A percentile compares a stretch with the other conserved stretches of the same genome.
Evolutionary conservation across 2,329 filamentous ascomycete species (phyloP).

Genomic region (Cercospora nicotianae): DNA sequence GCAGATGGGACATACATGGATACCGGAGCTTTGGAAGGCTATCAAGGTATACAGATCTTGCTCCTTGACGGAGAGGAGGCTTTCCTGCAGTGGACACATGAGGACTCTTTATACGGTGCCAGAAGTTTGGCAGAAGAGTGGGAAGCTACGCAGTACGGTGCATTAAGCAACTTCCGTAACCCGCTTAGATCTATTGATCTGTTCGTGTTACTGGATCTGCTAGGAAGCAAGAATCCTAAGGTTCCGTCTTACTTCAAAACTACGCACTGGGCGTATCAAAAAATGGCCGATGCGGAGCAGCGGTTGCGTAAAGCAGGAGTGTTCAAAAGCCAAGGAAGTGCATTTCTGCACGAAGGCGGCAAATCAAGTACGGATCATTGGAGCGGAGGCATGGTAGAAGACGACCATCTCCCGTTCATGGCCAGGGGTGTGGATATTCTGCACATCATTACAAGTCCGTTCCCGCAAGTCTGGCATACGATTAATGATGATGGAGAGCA

Average conservation of each 20-base stretch:
- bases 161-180: constrained; percentile 72
- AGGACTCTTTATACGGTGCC: constrained; percentile 85
- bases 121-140: constrained; percentile 75
- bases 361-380: constrained; percentile 55
- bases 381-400: constrained; percentile 56
- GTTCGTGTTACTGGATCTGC: constrained; percentile 87
- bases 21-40: constrained; percentile 61
- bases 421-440: constrained; percentile 79
- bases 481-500: constrained; percentile 81
- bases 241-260: constrained; percentile 85
- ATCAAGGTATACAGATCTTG: constrained; percentile 82
- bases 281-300: constrained; percentile 70
- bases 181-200: constrained; percentile 77
- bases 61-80: constrained; percentile 94
- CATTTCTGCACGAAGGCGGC: constrained; percentile 66
- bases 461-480: constrained; percentile 84
- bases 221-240: constrained; percentile 67
- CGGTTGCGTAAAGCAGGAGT: constrained; percentile 67
- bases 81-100: constrained; percentile 74
- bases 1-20: constrained; percentile 47
- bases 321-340: constrained; percentile 57
- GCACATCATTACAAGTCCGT: constrained; percentile 82
- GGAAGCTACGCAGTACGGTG: constrained; percentile 69
- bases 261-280: constrained; percentile 90
- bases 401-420: constrained; percentile 94